Conservation (phyloP, 2,329 filamentous ascomycete species). For the Acrodontium crateriforme region DNA sequence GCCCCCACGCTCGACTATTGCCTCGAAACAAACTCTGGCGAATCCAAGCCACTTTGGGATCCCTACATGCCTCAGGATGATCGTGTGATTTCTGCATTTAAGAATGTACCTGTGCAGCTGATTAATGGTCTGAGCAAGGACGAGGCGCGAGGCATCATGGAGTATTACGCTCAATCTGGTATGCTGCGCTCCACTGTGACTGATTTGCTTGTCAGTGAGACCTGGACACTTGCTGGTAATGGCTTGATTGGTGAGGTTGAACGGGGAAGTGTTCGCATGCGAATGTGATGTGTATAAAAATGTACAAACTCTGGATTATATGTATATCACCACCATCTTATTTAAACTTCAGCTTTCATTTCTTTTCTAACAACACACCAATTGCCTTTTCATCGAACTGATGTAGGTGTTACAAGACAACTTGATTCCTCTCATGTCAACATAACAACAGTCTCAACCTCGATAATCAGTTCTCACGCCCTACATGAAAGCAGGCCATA, state of each 20-base stretch:
- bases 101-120: slow-evolving; percentile 33
- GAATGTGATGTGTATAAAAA: slow-evolving; percentile 14
- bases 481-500: no score
- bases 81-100: slow-evolving; percentile 35
- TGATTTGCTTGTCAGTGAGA: slow-evolving; percentile 58
- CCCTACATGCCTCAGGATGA: slow-evolving; percentile 40
- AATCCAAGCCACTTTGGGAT: slow-evolving; percentile 30
- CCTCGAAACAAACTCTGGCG: slow-evolving; percentile 1
- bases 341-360: no score
- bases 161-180: slow-evolving; percentile 86
- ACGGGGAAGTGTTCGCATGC: slow-evolving; percentile 41
- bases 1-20: slow-evolving; percentile 47
- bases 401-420: no score
- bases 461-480: no score
- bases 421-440: no score
- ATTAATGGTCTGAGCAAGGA: slow-evolving; percentile 56
- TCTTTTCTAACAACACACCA: no score
- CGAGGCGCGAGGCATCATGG: slow-evolving; percentile 69
- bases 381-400: no score
- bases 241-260: slow-evolving; percentile 81
- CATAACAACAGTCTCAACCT: no score
- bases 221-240: slow-evolving; percentile 70
- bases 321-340: no score
- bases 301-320: background rate
- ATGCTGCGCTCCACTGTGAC: slow-evolving; percentile 58